Percentiles rank a stretch among this genome's conserved stretches.
These are phyloP conservation scores for Saksenaea oblongispora DNA, from an alignment of 371 early-diverging fungal genomes.

Conservation along the genomic window DNA sequence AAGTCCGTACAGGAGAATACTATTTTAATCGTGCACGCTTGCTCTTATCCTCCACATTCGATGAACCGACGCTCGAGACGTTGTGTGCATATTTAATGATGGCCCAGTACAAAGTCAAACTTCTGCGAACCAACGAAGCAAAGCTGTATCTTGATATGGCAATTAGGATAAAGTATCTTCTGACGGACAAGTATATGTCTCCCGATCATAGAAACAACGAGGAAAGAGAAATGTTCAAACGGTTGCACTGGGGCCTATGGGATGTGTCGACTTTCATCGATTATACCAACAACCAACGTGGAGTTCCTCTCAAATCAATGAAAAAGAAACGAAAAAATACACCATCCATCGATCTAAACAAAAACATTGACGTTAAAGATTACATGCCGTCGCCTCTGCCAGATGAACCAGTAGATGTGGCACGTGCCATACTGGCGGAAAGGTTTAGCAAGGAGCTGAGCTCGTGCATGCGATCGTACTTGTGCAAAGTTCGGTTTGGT, in stretches of 20 bases:
- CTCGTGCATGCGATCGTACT: conserved; percentile 14
- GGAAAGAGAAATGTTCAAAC: conserved; percentile 38
- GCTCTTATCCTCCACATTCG: conserved; percentile 25
- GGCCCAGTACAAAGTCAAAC: conserved; percentile 30
- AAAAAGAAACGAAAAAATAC: not conserved
- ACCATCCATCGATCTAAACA: not conserved
- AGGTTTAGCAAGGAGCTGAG: conserved; percentile 12
- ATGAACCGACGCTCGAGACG: conserved; percentile 32
- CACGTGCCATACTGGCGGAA: conserved; percentile 28
- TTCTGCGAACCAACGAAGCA: conserved; percentile 33
- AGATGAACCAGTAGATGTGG: conserved; percentile 21
- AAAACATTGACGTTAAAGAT: not conserved
- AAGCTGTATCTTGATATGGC: conserved; percentile 36
- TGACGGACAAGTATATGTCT: conserved; percentile 19
- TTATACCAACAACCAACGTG: conserved; percentile 30
- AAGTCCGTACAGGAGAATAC: conserved; percentile 17
- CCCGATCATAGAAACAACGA: not conserved
- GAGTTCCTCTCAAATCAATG: conserved; percentile 20
- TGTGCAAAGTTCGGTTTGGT: conserved; percentile 20
- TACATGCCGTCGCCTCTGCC: conserved; percentile 18
- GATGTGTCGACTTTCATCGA: conserved; percentile 18
- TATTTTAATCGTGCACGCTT: conserved; percentile 25
- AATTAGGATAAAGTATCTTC: conserved; percentile 29
- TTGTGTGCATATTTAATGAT: conserved; percentile 29
- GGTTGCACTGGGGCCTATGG: conserved; percentile 25